phyloP scores from a whole-genome alignment of 495 filamentous ascomycete genomes.

The Xylaria flabelliformis region DNA sequence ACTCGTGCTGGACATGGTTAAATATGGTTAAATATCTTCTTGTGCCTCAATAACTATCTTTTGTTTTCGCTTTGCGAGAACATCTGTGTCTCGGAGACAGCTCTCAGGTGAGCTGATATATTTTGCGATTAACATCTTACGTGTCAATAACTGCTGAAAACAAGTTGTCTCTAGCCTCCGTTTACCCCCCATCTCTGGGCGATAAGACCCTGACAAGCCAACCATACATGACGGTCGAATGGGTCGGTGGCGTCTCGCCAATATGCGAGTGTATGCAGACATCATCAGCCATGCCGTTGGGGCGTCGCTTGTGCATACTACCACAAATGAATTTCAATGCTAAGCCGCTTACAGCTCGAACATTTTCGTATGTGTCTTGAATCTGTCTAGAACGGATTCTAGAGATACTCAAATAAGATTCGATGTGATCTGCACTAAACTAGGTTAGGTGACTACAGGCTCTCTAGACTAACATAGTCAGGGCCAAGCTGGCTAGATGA shows the following conservation, averaged over 20 bases:
- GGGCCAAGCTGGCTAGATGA: not conserved
- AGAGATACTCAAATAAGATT: not conserved
- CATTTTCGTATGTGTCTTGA: not conserved
- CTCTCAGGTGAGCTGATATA: not conserved
- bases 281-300: conserved; percentile 11
- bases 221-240: not conserved
- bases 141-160: not conserved
- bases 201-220: not conserved
- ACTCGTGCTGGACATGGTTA: not conserved
- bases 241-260: conserved; percentile 14
- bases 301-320: conserved; percentile 5
- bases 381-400: not conserved
- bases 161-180: not conserved
- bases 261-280: conserved; percentile 13
- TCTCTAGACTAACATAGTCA: not conserved
- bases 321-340: conserved; percentile 1
- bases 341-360: not conserved
- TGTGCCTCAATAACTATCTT: not conserved
- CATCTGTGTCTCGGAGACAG: not conserved
- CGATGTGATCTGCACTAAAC: not conserved
- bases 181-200: not conserved
- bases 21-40: not conserved
- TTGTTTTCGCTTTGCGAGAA: not conserved
- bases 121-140: not conserved
- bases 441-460: not conserved